These are phyloP conservation scores for Hymenoscyphus scutula DNA, from an alignment of 2,329 filamentous ascomycete genomes.

Conservation along the genomic window DNA sequence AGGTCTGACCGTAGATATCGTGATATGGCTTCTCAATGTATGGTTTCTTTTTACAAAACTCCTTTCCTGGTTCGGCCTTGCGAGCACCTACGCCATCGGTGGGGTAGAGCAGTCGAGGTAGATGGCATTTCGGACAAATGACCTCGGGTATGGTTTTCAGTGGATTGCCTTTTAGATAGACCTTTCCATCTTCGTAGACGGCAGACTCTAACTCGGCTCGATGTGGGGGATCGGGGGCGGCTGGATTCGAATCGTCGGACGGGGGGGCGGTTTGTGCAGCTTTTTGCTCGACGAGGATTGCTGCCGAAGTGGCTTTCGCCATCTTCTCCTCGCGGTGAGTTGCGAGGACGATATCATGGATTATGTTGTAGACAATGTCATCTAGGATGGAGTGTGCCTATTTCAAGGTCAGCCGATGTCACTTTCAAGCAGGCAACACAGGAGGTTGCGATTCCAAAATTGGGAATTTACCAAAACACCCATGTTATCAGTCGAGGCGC, in stretches of 20 bases:
- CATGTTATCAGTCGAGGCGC: conserved; percentile 42
- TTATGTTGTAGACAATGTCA: conserved; percentile 72
- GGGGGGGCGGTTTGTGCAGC: conserved; percentile 29
- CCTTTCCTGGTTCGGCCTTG: conserved; percentile 63
- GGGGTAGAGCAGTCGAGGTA: conserved; percentile 70
- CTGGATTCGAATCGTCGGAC: conserved; percentile 45
- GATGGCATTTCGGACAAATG: conserved; percentile 70
- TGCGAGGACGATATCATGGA: conserved; percentile 71
- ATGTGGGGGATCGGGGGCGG: conserved; percentile 41
- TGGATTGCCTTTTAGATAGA: conserved; percentile 69
- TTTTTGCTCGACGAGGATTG: conserved; percentile 60
- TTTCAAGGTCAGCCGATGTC: conserved; percentile 22
- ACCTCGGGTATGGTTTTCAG: conserved; percentile 70
- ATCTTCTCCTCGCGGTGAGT: conserved; percentile 78
- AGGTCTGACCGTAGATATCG: conserved; percentile 81
- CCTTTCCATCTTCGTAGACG: conserved; percentile 66
- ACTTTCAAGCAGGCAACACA: conserved; percentile 20
- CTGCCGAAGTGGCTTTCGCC: conserved; percentile 63
- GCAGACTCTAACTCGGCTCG: conserved; percentile 65
- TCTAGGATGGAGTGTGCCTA: conserved; percentile 67
- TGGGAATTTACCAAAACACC: conserved; percentile 54
- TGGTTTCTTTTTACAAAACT: conserved; percentile 77
- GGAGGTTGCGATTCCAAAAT: conserved; percentile 14
- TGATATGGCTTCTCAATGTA: conserved; percentile 74
- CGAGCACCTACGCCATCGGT: conserved; percentile 66